Conservation (phyloP, 2,329 filamentous ascomycete species). For the Botrytis cinerea region DNA sequence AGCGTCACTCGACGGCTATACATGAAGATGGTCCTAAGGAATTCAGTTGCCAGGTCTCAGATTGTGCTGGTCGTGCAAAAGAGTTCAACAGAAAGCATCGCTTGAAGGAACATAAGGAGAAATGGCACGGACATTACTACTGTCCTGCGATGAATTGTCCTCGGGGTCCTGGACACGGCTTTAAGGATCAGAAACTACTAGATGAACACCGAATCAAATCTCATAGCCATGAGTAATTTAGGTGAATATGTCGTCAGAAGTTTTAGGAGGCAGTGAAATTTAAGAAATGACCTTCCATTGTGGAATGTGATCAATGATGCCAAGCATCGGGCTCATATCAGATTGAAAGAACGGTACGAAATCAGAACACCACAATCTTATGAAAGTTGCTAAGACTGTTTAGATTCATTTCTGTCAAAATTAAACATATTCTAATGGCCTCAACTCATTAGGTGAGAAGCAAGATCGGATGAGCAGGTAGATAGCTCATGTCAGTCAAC, state of each 20-base stretch:
- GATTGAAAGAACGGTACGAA: not conserved
- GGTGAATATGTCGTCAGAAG: too few relatives aligned
- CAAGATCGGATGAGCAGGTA: too few relatives aligned
- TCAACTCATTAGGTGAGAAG: not conserved
- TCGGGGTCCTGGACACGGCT: not conserved
- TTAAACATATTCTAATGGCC: too few relatives aligned
- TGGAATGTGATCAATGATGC: not conserved
- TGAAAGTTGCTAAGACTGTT: not conserved
- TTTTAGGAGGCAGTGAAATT: not conserved
- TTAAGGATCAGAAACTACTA: not conserved
- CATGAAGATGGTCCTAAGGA: not conserved
- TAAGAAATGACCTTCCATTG: not conserved
- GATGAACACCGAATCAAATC: not conserved
- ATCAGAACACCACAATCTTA: too few relatives aligned
- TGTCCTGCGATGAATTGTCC: not conserved
- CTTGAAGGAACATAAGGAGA: not conserved
- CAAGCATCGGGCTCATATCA: not conserved
- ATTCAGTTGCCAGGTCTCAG: not conserved
- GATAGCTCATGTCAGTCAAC: not conserved
- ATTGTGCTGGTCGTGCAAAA: not conserved
- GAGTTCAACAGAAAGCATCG: slow-evolving; percentile 7
- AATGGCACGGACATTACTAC: not conserved
- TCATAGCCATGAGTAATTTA: not conserved
- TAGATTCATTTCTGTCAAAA: not conserved
- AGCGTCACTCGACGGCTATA: not conserved